Conservation (phyloP, 805 yeast genomes). For the Starmera dryadoides region DNA sequence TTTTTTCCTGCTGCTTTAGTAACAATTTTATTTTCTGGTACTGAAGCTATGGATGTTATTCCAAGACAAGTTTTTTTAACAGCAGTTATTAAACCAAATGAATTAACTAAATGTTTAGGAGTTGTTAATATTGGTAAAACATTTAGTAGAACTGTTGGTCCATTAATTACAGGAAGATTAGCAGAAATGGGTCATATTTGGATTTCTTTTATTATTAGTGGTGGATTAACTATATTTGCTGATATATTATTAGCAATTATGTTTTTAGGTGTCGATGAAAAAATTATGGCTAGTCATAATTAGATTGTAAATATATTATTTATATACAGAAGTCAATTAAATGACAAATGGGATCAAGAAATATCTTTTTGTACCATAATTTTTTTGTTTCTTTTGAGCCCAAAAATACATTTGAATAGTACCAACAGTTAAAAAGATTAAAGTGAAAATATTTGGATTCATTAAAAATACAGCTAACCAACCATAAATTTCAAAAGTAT, state of each 20-base stretch:
- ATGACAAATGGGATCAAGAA: conserved; percentile 70
- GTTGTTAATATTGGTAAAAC: conserved; percentile 83
- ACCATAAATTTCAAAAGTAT: conserved; percentile 74
- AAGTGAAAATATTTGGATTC: conserved; percentile 71
- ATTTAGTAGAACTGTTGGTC: conserved; percentile 77
- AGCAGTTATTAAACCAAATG: conserved; percentile 52
- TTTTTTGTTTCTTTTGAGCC: conserved; percentile 83
- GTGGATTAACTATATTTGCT: conserved; percentile 35
- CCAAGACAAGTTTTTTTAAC: conserved; percentile 81
- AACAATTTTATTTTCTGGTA: conserved; percentile 49
- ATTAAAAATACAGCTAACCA: conserved; percentile 71
- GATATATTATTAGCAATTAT: conserved; percentile 24
- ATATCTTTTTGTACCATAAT: conserved; percentile 74
- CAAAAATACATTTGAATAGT: conserved; percentile 81
- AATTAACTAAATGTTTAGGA: conserved; percentile 75
- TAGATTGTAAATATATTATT: background rate
- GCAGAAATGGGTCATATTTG: conserved; percentile 44
- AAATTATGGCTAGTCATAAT: conserved; percentile 14
- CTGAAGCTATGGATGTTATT: conserved; percentile 83
- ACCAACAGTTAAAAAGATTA: conserved; percentile 64
- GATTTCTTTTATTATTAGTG: conserved; percentile 46
- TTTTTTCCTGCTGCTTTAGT: conserved; percentile 39
- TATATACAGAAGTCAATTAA: background rate
- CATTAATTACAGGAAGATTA: conserved; percentile 67
- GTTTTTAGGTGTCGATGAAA: conserved; percentile 25